Evolutionary conservation across 192 early-diverging fungal species (phyloP), one percentile per base, ranked within the genome.

Genomic region (Glomus cerebriforme): DNA sequence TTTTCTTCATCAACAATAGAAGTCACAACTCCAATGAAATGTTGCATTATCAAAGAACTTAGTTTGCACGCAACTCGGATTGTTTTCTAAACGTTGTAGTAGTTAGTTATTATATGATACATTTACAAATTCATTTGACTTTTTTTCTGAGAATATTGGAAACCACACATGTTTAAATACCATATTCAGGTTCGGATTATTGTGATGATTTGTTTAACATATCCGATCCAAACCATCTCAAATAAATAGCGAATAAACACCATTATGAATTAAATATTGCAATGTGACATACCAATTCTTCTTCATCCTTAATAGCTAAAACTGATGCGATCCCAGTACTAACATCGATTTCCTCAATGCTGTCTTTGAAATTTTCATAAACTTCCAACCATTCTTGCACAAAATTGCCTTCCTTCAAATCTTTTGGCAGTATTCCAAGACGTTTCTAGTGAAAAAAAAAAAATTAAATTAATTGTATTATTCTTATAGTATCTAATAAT

Each of bases 281-380:
- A 43, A 43, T 12, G 8, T 64, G 22, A 80, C 80, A 76, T 87
- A 94, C 93, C 62, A 96, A 77, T 82, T 97, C 96, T 64, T 93
- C 92, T n/a, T 94, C 92, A 80, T 98, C 97, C 82, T 99, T 99
- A 49, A 91, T 87, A 5, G 95, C 92, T 79, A 98, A 87, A 31
- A 92, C 81, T 17, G 86, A 79, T 1, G 93, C 89, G 39, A 98
- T 77, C 8, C 92, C 94, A 6, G 84, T 66, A 2, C 92, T 84
- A 19, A 97, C 82, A 83, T 98, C 96, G 7, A 91, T 85, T 72
- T 87, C 79, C n/a, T 92, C 90, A 64, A 96, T 86, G 17, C 72
- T 77, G 24, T 82, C 84, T 24, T 82, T 82, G 3, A 83, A 83
- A 0, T 83, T 78, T 4, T 86, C 86, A 35, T 93, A 81, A 22